These are phyloP conservation scores for Stylosanthes scabra DNA, from an alignment of 331 rosid genomes.

Conservation along the genomic window DNA sequence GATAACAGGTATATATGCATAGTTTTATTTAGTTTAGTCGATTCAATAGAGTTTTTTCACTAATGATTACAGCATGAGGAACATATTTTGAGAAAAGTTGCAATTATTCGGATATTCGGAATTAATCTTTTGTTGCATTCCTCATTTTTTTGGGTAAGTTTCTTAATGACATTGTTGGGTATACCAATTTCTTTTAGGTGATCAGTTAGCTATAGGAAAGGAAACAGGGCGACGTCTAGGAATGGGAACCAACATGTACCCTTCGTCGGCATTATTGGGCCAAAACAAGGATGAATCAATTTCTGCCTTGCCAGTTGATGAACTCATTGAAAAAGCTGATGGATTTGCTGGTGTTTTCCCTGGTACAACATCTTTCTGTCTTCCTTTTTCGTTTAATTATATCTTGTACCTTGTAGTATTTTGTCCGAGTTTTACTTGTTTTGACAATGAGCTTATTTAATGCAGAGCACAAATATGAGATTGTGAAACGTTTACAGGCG, in stretches of 20 bases:
- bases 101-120: neutral
- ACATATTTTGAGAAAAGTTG: neutral
- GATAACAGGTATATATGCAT: constrained; percentile 72
- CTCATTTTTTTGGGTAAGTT: neutral
- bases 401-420: neutral
- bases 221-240: constrained; percentile 92
- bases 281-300: constrained; percentile 70
- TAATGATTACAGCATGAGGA: neutral
- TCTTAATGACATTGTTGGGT: constrained; percentile 15
- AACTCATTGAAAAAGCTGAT: constrained; percentile 85
- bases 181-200: constrained; percentile 55
- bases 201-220: constrained; percentile 88
- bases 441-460: constrained; percentile 22
- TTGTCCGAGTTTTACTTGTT: constrained; percentile 3
- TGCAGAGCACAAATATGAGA: constrained; percentile 91
- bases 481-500: constrained; percentile 81
- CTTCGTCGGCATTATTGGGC: constrained; percentile 77
- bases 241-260: constrained; percentile 97
- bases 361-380: constrained; percentile 46
- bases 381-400: neutral
- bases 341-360: constrained; percentile 96
- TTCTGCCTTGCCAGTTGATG: constrained; percentile 77
- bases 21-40: constrained; percentile 4
- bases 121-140: neutral
- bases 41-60: neutral